Percentiles rank a stretch among this genome's conserved stretches.
phyloP scores from a whole-genome alignment of 768 basidiomycete genomes.

The Leccinellum luteum region DNA sequence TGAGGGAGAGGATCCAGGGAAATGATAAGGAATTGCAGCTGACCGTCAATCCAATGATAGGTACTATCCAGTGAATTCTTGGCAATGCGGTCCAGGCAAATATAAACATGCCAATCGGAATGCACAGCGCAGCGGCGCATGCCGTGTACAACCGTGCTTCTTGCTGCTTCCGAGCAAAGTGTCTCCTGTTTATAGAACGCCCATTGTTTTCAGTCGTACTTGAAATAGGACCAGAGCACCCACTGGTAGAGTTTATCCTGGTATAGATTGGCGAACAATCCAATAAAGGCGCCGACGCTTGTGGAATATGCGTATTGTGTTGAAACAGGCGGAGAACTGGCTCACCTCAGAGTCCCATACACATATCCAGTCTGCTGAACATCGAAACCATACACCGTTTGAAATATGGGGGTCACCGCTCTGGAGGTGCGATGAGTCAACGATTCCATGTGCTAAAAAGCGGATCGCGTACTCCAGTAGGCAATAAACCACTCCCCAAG shows the following conservation, averaged over 20 bases:
- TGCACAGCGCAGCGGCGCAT: conserved; percentile 50
- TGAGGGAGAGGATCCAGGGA: not conserved
- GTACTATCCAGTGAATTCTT: conserved; percentile 56
- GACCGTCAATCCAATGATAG: conserved; percentile 26
- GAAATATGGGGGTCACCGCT: conserved; percentile 55
- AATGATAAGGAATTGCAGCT: not conserved
- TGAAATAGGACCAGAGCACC: not conserved
- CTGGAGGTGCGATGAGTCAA: conserved; percentile 26
- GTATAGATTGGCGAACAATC: conserved; percentile 41
- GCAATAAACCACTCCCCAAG: conserved; percentile 73
- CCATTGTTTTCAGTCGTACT: conserved; percentile 8
- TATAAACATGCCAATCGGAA: conserved; percentile 62
- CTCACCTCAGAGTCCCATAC: conserved; percentile 54
- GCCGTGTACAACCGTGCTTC: conserved; percentile 61
- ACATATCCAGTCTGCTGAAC: conserved; percentile 57
- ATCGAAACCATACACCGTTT: conserved; percentile 55
- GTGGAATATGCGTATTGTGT: not conserved
- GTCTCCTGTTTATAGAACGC: conserved; percentile 23
- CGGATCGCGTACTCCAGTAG: conserved; percentile 48
- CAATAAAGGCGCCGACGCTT: conserved; percentile 54
- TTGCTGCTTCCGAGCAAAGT: conserved; percentile 29
- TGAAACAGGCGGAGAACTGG: not conserved
- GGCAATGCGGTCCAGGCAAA: conserved; percentile 67
- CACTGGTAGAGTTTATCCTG: conserved; percentile 54
- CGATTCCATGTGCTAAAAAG: not conserved